These are phyloP conservation scores for Pseudozyma thailandica DNA, from an alignment of 1,284 basidiomycete species.

Conservation along the genomic window DNA sequence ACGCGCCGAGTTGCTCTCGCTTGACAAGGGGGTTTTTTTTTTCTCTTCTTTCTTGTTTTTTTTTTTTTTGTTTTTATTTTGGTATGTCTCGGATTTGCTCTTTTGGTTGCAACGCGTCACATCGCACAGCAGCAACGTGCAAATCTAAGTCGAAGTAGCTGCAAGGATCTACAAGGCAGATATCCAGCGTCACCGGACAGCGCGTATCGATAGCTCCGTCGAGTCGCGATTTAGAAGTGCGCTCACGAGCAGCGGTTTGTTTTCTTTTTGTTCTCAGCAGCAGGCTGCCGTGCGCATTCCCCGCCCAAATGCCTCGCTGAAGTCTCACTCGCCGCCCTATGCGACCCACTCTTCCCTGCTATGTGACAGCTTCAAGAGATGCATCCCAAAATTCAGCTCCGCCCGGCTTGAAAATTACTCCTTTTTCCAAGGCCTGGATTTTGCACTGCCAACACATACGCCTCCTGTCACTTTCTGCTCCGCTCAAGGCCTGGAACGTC, in stretches of 20 bases:
- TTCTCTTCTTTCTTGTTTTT: no score
- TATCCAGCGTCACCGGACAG: constrained; percentile 6
- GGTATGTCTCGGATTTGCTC: background rate
- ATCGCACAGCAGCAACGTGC: background rate
- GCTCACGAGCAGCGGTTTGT: no score
- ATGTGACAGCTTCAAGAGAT: background rate
- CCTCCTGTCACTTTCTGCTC: background rate
- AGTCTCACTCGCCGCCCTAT: background rate
- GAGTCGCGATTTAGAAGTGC: no score
- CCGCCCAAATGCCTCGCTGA: constrained; percentile 1
- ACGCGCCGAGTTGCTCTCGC: no score
- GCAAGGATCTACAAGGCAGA: constrained; percentile 34
- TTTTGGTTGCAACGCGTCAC: background rate
- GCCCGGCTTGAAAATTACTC: background rate
- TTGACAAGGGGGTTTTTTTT: no score
- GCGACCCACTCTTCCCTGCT: no score
- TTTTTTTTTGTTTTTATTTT: no score
- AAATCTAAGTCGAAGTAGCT: constrained; percentile 1
- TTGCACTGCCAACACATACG: background rate
- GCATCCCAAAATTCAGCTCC: background rate
- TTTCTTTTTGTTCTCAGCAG: background rate
- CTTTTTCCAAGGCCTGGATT: no score
- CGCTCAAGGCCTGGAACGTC: no score
- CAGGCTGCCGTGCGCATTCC: constrained; percentile 2
- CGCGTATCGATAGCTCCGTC: no score